A percentile compares a stretch with the other conserved stretches of the same genome.
These are phyloP conservation scores for Pezicula rhizophila DNA, from an alignment of 2,329 filamentous ascomycete species.

Conservation along the genomic window DNA sequence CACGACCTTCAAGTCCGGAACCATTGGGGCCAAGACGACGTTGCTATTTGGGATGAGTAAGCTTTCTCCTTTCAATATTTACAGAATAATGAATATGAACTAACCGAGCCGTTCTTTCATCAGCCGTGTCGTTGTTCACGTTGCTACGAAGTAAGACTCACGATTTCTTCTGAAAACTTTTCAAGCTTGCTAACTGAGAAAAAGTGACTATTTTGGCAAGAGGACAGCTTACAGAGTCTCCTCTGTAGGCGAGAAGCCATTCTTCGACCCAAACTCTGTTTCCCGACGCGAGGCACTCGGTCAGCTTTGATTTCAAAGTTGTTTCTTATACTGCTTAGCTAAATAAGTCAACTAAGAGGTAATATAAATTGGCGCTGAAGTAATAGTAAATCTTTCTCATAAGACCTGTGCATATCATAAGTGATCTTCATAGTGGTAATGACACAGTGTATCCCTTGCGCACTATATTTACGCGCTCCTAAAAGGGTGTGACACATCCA, in stretches of 20 bases:
- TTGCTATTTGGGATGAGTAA: constrained; percentile 50
- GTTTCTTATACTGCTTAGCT: too few species aligned
- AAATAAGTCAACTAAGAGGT: too few species aligned
- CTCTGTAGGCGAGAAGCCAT: constrained; percentile 41
- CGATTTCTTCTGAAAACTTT: constrained; percentile 32
- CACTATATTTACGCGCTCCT: too few species aligned
- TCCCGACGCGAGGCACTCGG: not conserved
- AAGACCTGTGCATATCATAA: too few species aligned
- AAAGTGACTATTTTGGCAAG: constrained; percentile 48
- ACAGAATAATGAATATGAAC: too few species aligned
- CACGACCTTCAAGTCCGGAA: constrained; percentile 35
- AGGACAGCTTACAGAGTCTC: constrained; percentile 39
- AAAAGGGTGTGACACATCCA: too few species aligned
- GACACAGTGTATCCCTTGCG: too few species aligned
- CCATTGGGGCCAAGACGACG: constrained; percentile 22
- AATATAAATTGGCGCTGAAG: too few species aligned
- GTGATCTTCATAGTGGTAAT: too few species aligned
- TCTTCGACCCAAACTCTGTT: constrained; percentile 8
- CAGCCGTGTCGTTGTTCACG: not conserved
- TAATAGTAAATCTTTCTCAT: too few species aligned
- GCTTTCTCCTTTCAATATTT: not conserved
- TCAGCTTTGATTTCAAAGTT: too few species aligned
- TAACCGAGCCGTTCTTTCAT: too few species aligned
- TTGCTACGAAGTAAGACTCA: not conserved
- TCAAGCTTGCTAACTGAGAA: constrained; percentile 45